Evolutionary conservation across 208 protist genomes (phyloP).

Genomic region (Trypanosoma caninum): DNA sequence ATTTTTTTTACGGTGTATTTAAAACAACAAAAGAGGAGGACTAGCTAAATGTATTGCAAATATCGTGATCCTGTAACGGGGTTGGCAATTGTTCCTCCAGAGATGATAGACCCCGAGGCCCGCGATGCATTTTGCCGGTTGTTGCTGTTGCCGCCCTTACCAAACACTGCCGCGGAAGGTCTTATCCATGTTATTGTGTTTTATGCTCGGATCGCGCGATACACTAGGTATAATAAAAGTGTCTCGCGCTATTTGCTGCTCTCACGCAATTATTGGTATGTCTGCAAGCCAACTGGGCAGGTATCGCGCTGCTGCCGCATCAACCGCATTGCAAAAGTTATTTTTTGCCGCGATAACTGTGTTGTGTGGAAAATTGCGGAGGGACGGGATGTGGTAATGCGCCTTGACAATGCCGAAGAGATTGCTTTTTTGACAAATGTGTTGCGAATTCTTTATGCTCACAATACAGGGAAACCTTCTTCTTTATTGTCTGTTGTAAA

Average conservation of each 20-base stretch:
- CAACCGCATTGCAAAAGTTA: conserved; percentile 6
- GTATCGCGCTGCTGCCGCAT: conserved; percentile 5
- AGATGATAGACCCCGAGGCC: conserved; percentile 5
- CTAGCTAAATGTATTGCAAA: neutral
- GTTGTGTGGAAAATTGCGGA: conserved; percentile 12
- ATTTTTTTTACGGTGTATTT: neutral
- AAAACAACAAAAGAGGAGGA: neutral
- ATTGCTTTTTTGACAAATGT: conserved; percentile 9
- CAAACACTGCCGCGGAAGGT: neutral
- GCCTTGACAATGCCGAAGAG: conserved; percentile 1
- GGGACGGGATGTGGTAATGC: conserved; percentile 18
- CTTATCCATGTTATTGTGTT: conserved; percentile 15
- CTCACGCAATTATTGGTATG: conserved; percentile 12
- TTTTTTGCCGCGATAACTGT: neutral
- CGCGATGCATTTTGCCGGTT: conserved; percentile 3
- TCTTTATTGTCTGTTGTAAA: neutral
- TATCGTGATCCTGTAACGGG: conserved; percentile 14
- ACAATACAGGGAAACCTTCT: neutral
- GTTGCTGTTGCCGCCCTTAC: neutral
- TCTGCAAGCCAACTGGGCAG: conserved; percentile 6
- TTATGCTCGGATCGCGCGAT: conserved; percentile 2
- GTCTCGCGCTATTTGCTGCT: conserved; percentile 9
- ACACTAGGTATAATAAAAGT: neutral
- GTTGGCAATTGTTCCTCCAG: conserved; percentile 12
- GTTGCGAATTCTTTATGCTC: conserved; percentile 2